phyloP scores from a whole-genome alignment of 1,284 basidiomycete species.

The Wallemia hederae region DNA sequence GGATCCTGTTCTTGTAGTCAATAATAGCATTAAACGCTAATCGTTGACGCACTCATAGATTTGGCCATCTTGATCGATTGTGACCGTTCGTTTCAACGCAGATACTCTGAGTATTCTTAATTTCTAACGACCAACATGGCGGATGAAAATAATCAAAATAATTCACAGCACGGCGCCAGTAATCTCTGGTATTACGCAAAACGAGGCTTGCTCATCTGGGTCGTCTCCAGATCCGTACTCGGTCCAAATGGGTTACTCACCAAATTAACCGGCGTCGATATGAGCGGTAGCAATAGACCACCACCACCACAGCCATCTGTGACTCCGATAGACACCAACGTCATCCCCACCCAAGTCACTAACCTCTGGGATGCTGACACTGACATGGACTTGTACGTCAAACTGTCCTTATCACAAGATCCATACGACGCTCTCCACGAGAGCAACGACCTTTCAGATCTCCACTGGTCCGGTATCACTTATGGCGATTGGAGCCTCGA shows the following conservation, averaged over 20 bases:
- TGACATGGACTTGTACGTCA: not conserved
- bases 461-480: conserved; percentile 42
- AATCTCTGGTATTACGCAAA: not conserved
- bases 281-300: too few relatives aligned
- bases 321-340: not conserved
- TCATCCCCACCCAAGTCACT: not conserved
- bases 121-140: not conserved
- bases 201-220: not conserved
- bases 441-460: not conserved
- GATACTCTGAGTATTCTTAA: too few relatives aligned
- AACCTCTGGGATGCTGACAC: not conserved
- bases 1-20: not conserved
- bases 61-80: not conserved
- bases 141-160: too few relatives aligned
- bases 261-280: not conserved
- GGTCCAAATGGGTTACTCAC: not conserved
- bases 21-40: not conserved
- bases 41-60: not conserved
- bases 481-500: conserved; percentile 52
- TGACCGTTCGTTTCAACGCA: too few relatives aligned
- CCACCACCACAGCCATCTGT: not conserved
- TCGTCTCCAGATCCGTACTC: not conserved
- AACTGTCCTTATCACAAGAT: not conserved
- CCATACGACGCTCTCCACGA: not conserved
- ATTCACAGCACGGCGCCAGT: not conserved